Percentiles rank a stretch among this genome's conserved stretches.
Evolutionary conservation across 2,329 filamentous ascomycete species (phyloP).

Genomic region (Kalaharituber pfeilii): DNA sequence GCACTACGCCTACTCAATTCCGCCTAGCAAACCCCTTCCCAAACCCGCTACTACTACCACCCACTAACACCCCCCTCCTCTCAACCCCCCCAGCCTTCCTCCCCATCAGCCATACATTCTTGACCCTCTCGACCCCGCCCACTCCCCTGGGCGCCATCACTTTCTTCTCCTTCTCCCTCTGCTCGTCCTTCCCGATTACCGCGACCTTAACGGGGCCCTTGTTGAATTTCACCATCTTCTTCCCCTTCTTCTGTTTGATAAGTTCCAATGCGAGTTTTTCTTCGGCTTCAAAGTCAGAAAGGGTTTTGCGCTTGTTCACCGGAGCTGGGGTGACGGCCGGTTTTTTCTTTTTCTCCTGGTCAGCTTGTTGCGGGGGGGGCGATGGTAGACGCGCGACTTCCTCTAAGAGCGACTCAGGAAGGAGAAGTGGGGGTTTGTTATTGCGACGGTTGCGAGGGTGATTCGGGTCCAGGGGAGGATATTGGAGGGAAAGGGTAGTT

Average conservation of each 20-base stretch:
- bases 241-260: constrained; percentile 9
- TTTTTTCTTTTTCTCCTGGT: not conserved
- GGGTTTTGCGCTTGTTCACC: not conserved
- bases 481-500: not conserved
- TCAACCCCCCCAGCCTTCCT: constrained; percentile 6
- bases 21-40: not conserved
- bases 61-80: constrained; percentile 7
- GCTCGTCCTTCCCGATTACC: constrained; percentile 12
- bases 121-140: constrained; percentile 12
- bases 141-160: constrained; percentile 11
- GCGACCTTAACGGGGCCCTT: constrained; percentile 16
- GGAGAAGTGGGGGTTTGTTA: constrained; percentile 8
- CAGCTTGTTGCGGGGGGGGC: not conserved
- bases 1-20: not conserved
- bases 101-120: constrained; percentile 12
- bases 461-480: not conserved
- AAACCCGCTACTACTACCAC: too few relatives aligned
- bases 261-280: constrained; percentile 1
- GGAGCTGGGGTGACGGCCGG: not conserved
- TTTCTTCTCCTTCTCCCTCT: constrained; percentile 7
- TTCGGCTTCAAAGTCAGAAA: constrained; percentile 4
- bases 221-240: constrained; percentile 12
- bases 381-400: constrained; percentile 3
- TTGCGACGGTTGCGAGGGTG: not conserved
- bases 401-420: constrained; percentile 13